Evolutionary conservation across 2,329 filamentous ascomycete genomes (phyloP).

Genomic region (Talaromyces sp.): DNA sequence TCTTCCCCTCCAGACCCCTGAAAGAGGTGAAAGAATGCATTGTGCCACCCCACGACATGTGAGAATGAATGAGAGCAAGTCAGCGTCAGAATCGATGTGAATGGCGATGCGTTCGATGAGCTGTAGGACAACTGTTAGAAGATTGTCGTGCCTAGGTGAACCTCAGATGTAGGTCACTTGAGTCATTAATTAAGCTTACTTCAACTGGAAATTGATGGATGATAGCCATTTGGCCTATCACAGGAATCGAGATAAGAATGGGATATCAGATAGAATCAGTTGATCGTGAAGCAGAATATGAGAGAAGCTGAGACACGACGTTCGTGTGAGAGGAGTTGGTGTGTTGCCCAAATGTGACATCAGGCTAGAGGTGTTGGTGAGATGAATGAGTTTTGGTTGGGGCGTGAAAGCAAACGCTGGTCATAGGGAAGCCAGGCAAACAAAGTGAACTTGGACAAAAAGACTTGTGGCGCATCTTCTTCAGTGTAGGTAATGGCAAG

Average conservation of each 20-base stretch:
- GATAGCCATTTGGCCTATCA: background rate
- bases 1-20: conserved; percentile 30
- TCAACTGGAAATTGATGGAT: conserved; percentile 9
- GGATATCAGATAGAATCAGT: background rate
- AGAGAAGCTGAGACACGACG: background rate
- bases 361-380: background rate
- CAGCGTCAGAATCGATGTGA: conserved; percentile 26
- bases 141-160: too few species aligned
- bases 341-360: background rate
- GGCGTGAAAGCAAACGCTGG: background rate
- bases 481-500: background rate
- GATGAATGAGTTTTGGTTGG: background rate
- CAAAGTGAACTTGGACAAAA: background rate
- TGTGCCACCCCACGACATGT: conserved; percentile 24
- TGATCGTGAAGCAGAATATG: background rate
- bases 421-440: background rate
- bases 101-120: conserved; percentile 30
- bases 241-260: conserved; percentile 1
- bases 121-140: conserved; percentile 18
- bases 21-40: conserved; percentile 24
- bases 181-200: background rate
- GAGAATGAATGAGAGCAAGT: conserved; percentile 27
- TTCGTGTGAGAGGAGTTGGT: background rate
- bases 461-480: background rate
- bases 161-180: background rate